A percentile compares a stretch with the other conserved stretches of the same genome.
phyloP scores from a whole-genome alignment of 805 yeast genomes.

The Spathaspora girioi region DNA sequence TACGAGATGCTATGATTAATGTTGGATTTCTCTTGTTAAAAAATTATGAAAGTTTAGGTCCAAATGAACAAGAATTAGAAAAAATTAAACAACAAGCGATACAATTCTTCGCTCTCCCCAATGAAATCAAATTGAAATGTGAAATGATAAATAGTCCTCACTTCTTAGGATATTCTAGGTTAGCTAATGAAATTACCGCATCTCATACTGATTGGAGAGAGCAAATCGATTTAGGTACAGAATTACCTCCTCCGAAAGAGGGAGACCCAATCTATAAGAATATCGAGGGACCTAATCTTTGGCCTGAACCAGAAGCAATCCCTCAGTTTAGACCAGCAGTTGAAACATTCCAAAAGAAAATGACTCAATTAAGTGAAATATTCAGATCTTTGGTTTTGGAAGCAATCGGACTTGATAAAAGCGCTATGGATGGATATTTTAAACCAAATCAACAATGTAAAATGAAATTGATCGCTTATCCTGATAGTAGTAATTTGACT shows the following conservation, averaged over 20 bases:
- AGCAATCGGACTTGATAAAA: slow-evolving; percentile 46
- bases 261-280: slow-evolving; percentile 43
- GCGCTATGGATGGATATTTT: slow-evolving; percentile 46
- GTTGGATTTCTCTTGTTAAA: slow-evolving; percentile 53
- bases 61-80: slow-evolving; percentile 33
- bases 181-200: slow-evolving; percentile 59
- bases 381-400: slow-evolving; percentile 51
- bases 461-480: slow-evolving; percentile 57
- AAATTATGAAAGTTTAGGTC: slow-evolving; percentile 38
- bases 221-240: slow-evolving; percentile 59
- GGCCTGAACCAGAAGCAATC: slow-evolving; percentile 41
- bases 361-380: slow-evolving; percentile 40
- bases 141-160: slow-evolving; percentile 58
- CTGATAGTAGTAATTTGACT: slow-evolving; percentile 33
- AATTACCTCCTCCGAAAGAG: slow-evolving; percentile 37
- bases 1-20: slow-evolving; percentile 46
- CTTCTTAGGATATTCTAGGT: slow-evolving; percentile 53
- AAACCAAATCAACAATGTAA: slow-evolving; percentile 49
- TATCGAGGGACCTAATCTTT: slow-evolving; percentile 55
- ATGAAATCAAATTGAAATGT: slow-evolving; percentile 38
- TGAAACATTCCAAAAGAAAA: slow-evolving; percentile 39
- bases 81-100: slow-evolving; percentile 36
- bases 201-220: slow-evolving; percentile 55
- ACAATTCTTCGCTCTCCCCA: slow-evolving; percentile 45
- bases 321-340: slow-evolving; percentile 45